Evolutionary conservation across 2,329 filamentous ascomycete genomes (phyloP).

Genomic region (Anthostomella pinea): DNA sequence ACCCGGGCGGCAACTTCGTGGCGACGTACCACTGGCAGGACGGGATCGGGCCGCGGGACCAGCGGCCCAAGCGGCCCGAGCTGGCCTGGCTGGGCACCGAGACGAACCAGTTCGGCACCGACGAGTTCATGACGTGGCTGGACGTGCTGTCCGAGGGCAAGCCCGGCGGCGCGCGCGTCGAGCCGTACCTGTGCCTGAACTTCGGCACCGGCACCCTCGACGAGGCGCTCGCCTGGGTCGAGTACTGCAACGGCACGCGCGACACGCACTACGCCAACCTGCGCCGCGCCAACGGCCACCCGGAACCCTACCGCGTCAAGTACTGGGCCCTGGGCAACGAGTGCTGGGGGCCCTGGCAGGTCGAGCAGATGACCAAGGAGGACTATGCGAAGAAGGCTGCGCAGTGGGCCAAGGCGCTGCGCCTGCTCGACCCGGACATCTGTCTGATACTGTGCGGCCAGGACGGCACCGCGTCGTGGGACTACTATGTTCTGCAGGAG

Average conservation of each 20-base stretch:
- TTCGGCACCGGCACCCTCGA: slow-evolving; percentile 69
- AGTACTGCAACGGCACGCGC: slow-evolving; percentile 79
- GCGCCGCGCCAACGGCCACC: slow-evolving; percentile 69
- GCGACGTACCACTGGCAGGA: slow-evolving; percentile 86
- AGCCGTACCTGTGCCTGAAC: slow-evolving; percentile 79
- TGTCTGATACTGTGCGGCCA: slow-evolving; percentile 73
- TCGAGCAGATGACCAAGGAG: slow-evolving; percentile 66
- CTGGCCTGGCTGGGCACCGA: slow-evolving; percentile 78
- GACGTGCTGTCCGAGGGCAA: slow-evolving; percentile 61
- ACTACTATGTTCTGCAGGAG: slow-evolving; percentile 68
- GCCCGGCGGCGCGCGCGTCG: slow-evolving; percentile 52
- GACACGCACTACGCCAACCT: slow-evolving; percentile 82
- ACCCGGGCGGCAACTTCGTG: slow-evolving; percentile 81
- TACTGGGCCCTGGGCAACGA: slow-evolving; percentile 86
- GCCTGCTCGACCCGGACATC: slow-evolving; percentile 67
- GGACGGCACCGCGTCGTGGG: slow-evolving; percentile 67
- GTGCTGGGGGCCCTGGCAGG: slow-evolving; percentile 65
- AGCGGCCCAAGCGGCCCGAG: slow-evolving; percentile 65
- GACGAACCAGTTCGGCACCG: slow-evolving; percentile 77
- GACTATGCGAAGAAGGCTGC: slow-evolving; percentile 66
- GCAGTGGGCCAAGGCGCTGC: slow-evolving; percentile 71
- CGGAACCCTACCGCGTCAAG: slow-evolving; percentile 76
- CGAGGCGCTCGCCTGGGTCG: slow-evolving; percentile 69
- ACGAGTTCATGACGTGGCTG: slow-evolving; percentile 85
- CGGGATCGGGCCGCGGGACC: slow-evolving; percentile 70